phyloP scores from a whole-genome alignment of 2,329 filamentous ascomycete species.

The Botrytis byssoidea region DNA sequence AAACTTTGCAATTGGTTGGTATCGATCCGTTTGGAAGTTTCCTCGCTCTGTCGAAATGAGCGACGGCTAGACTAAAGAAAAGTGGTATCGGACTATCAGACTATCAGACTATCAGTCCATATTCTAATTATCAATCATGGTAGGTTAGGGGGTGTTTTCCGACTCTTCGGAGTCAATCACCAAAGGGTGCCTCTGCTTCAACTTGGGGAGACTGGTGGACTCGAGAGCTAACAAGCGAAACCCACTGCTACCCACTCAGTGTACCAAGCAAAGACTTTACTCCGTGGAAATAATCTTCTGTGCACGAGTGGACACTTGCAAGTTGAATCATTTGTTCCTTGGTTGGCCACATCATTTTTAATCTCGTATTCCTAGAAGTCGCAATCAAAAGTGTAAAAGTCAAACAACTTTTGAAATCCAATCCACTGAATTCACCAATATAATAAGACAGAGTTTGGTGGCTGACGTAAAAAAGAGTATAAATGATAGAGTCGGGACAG shows the following conservation, averaged over 20 bases:
- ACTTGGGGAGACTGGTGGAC: not conserved
- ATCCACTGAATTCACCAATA: not conserved
- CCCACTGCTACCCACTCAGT: not conserved
- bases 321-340: not conserved
- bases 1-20: not conserved
- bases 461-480: not conserved
- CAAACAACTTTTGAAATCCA: not conserved
- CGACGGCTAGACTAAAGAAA: not conserved
- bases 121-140: not conserved
- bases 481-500: not conserved
- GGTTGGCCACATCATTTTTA: conserved; percentile 14
- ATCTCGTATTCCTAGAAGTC: not conserved
- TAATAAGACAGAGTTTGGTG: conserved; percentile 1
- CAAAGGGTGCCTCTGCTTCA: not conserved
- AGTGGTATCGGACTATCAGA: not conserved
- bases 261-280: not conserved
- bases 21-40: not conserved
- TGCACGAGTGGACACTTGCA: conserved; percentile 1
- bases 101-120: not conserved
- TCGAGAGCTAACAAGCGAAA: not conserved
- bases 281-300: not conserved
- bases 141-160: not conserved
- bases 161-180: not conserved
- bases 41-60: not conserved
- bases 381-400: not conserved